These are phyloP conservation scores for Phytophthora melonis DNA, from an alignment of 352 stramenopile genomes.

Conservation along the genomic window DNA sequence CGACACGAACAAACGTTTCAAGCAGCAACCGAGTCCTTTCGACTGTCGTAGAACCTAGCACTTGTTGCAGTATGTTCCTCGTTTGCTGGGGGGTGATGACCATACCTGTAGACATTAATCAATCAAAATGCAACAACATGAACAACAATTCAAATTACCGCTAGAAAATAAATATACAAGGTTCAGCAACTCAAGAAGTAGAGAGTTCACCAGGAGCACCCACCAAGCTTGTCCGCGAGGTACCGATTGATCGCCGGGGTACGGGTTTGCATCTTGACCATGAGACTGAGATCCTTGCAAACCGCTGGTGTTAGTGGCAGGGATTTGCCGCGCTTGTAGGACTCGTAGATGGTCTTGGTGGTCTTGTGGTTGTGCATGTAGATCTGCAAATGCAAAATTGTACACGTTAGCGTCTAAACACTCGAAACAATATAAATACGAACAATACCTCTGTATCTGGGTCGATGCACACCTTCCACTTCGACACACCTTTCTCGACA, in stretches of 20 bases:
- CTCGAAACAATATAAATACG: neutral
- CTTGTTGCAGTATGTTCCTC: neutral
- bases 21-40: constrained; percentile 1
- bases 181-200: neutral
- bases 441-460: neutral
- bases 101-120: neutral
- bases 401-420: neutral
- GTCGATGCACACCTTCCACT: neutral
- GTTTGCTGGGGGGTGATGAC: neutral
- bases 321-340: neutral
- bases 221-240: neutral
- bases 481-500: too few species aligned
- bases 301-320: neutral
- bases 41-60: neutral
- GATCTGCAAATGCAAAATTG: neutral
- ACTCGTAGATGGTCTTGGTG: neutral
- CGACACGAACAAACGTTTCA: constrained; percentile 4
- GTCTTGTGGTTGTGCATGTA: neutral
- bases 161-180: too few species aligned
- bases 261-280: neutral
- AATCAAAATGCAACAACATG: neutral
- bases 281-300: neutral
- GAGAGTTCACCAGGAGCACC: neutral
- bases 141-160: neutral
- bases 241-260: neutral